Percentiles rank a stretch among this genome's conserved stretches.
Evolutionary conservation across 106 monocot species (phyloP).

Genomic region (Acanthochlamys bracteata): DNA sequence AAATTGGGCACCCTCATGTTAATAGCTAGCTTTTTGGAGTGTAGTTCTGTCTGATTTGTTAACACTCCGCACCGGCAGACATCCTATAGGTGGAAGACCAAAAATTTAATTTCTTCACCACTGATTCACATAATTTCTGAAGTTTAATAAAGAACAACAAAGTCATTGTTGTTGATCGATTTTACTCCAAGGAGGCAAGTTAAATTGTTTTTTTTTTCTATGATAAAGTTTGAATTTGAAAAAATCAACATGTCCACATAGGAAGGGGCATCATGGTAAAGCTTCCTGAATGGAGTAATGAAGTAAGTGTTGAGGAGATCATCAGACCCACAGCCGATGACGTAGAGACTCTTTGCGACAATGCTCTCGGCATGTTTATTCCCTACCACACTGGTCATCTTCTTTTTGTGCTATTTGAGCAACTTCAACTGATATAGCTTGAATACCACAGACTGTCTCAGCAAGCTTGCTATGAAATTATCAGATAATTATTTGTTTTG

Average conservation of each 20-base stretch:
- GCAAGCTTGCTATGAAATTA: not conserved
- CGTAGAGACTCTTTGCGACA: constrained; percentile 17
- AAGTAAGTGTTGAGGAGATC: constrained; percentile 40
- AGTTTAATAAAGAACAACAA: too few relatives aligned
- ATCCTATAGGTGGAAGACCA: constrained; percentile 33
- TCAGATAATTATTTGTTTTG: not conserved
- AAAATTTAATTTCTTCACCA: constrained; percentile 24
- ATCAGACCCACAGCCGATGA: constrained; percentile 18
- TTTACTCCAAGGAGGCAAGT: too few relatives aligned
- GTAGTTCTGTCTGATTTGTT: too few relatives aligned
- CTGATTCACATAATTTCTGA: constrained; percentile 17
- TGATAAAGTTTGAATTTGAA: constrained; percentile 25
- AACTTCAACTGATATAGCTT: constrained; percentile 23
- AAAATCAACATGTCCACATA: constrained; percentile 23
- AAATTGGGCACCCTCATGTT: too few relatives aligned
- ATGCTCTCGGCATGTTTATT: constrained; percentile 17
- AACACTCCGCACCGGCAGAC: constrained; percentile 34
- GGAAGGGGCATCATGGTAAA: constrained; percentile 24
- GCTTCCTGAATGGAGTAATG: constrained; percentile 17
- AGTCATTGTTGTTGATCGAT: too few relatives aligned
- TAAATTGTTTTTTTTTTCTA: too few relatives aligned
- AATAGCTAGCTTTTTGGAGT: too few relatives aligned
- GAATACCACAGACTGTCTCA: constrained; percentile 12
- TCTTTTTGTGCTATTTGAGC: constrained; percentile 39
- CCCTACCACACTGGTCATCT: constrained; percentile 16